Conservation (phyloP, 2,329 filamentous ascomycete genomes). For the Dendryphion nanum region DNA sequence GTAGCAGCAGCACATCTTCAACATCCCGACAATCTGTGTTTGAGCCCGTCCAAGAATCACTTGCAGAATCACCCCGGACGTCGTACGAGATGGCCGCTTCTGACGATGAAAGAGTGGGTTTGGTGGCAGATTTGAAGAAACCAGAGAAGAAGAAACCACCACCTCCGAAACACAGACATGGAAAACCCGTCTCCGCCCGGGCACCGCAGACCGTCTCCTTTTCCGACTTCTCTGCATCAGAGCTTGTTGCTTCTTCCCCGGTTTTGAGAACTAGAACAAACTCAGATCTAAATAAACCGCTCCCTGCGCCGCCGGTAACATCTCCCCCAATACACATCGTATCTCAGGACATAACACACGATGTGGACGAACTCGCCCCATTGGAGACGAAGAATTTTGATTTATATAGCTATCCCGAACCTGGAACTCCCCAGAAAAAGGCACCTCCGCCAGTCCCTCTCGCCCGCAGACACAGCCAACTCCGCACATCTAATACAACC, state of each 20-base stretch:
- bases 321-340: constrained; percentile 18
- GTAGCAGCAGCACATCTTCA: constrained; percentile 58
- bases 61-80: constrained; percentile 55
- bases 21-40: constrained; percentile 59
- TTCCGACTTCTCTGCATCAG: constrained; percentile 28
- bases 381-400: constrained; percentile 12
- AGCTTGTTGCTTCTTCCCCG: constrained; percentile 18
- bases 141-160: constrained; percentile 67
- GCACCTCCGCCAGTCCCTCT: constrained; percentile 35
- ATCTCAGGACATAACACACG: constrained; percentile 10
- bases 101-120: constrained; percentile 44
- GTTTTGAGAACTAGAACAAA: constrained; percentile 25
- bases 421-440: constrained; percentile 24
- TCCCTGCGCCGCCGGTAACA: constrained; percentile 51
- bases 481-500: constrained; percentile 26
- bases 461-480: constrained; percentile 35
- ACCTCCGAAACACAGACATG: constrained; percentile 70
- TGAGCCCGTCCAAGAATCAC: constrained; percentile 47
- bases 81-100: constrained; percentile 58
- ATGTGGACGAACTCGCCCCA: constrained; percentile 12
- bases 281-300: constrained; percentile 61
- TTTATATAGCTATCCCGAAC: constrained; percentile 16
- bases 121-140: constrained; percentile 25
- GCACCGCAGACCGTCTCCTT: constrained; percentile 40
- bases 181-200: constrained; percentile 64